Conservation (phyloP, 495 filamentous ascomycete genomes). For the Trichoderma orchidacearum region DNA sequence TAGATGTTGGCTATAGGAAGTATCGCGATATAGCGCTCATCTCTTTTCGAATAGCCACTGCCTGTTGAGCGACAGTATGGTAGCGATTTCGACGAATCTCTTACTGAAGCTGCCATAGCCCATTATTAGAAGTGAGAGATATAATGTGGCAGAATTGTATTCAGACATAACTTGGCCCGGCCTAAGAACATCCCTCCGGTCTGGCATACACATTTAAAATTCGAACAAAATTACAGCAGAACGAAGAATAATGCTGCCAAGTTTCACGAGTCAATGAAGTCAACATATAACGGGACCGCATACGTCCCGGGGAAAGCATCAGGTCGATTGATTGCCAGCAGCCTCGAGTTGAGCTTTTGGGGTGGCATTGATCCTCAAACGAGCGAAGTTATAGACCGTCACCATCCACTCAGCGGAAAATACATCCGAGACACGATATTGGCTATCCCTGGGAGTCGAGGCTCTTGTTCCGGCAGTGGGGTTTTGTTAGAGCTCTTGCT, state of each 20-base stretch:
- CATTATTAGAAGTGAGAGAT: too few species aligned
- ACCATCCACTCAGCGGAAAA: neutral
- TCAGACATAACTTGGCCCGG: too few species aligned
- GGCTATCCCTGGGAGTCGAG: neutral
- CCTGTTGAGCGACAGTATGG: too few species aligned
- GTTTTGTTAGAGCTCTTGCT: neutral
- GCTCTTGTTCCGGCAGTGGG: neutral
- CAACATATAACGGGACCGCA: neutral
- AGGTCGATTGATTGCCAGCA: neutral
- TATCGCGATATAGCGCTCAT: too few species aligned
- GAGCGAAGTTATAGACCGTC: neutral
- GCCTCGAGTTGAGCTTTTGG: conserved; percentile 1
- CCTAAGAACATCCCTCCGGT: too few species aligned
- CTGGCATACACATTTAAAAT: too few species aligned
- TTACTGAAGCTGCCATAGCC: too few species aligned
- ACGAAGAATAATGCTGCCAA: neutral
- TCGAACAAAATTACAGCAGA: too few species aligned
- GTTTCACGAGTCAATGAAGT: neutral
- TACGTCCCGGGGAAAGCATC: neutral
- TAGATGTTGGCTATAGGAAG: too few species aligned
- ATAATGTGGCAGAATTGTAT: too few species aligned
- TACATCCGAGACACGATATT: neutral
- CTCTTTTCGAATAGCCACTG: too few species aligned
- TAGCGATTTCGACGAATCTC: too few species aligned
- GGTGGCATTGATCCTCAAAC: neutral